These are phyloP conservation scores for Cafeteria roenbergensis DNA, from an alignment of 108 stramenopile species.

Conservation along the genomic window DNA sequence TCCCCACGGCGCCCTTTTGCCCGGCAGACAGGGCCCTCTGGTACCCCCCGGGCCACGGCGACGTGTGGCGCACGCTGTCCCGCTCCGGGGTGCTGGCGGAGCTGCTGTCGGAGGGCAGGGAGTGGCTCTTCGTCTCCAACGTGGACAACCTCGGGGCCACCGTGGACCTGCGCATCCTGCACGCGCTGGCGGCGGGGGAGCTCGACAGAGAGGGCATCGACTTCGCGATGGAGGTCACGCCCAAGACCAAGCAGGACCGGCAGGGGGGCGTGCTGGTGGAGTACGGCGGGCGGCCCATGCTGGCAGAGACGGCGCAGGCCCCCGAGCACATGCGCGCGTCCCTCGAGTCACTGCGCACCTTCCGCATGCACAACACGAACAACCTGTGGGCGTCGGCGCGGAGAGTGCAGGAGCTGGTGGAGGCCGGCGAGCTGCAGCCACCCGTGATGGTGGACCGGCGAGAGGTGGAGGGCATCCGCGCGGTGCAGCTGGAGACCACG, in stretches of 20 bases:
- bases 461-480: constrained; percentile 28
- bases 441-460: constrained; percentile 5
- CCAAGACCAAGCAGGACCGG: constrained; percentile 9
- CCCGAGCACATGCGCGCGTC: constrained; percentile 40
- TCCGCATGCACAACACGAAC: constrained; percentile 97
- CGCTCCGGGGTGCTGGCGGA: constrained; percentile 81
- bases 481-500: constrained; percentile 92
- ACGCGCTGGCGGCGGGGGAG: constrained; percentile 10
- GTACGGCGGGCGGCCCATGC: constrained; percentile 9
- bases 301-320: constrained; percentile 3
- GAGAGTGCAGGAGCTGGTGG: constrained; percentile 29
- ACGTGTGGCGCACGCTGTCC: constrained; percentile 90
- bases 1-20: constrained; percentile 12
- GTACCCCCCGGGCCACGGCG: constrained; percentile 99
- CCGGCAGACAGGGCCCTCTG: constrained; percentile 48
- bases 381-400: constrained; percentile 96
- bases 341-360: constrained; percentile 87
- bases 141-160: constrained; percentile 99
- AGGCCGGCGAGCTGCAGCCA: not conserved
- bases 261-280: constrained; percentile 11
- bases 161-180: constrained; percentile 68
- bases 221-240: constrained; percentile 56
- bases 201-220: too few species aligned
- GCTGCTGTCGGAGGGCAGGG: constrained; percentile 78
- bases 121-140: constrained; percentile 99